Conservation (phyloP, 495 filamentous ascomycete genomes). For the Daldinia vernicosa region DNA sequence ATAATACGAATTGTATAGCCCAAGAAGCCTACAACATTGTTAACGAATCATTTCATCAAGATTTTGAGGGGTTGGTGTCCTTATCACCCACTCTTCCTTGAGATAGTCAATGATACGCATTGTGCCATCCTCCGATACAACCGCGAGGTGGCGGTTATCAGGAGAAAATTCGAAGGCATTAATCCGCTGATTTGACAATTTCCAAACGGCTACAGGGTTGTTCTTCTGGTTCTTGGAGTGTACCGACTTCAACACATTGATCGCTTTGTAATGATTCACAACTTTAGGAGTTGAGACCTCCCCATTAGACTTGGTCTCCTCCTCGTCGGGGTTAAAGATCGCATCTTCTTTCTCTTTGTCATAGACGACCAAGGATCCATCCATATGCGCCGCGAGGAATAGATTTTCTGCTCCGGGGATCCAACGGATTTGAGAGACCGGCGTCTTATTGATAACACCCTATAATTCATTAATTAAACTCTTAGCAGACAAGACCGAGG, state of each 20-base stretch:
- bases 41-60: not conserved
- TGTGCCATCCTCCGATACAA: slow-evolving; percentile 91
- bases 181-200: slow-evolving; percentile 85
- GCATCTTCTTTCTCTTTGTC: slow-evolving; percentile 99
- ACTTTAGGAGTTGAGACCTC: slow-evolving; percentile 54
- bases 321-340: slow-evolving; percentile 60
- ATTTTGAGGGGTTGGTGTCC: not conserved
- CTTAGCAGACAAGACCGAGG: not conserved
- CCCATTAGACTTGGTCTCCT: slow-evolving; percentile 52
- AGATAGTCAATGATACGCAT: slow-evolving; percentile 91
- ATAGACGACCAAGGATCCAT: slow-evolving; percentile 93
- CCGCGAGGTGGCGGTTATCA: slow-evolving; percentile 83
- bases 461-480: slow-evolving; percentile 43
- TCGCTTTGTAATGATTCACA: slow-evolving; percentile 46
- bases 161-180: slow-evolving; percentile 91
- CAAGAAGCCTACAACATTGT: slow-evolving; percentile 67
- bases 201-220: slow-evolving; percentile 92
- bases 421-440: slow-evolving; percentile 90
- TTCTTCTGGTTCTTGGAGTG: slow-evolving; percentile 91
- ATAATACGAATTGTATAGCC: slow-evolving; percentile 90
- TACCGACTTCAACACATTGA: slow-evolving; percentile 84
- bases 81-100: slow-evolving; percentile 77
- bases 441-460: slow-evolving; percentile 85
- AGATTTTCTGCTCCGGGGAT: slow-evolving; percentile 92
- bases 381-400: slow-evolving; percentile 91